Evolutionary conservation across 495 filamentous ascomycete species (phyloP), one percentile per base, ranked within the genome.

Genomic region (Talaromyces trachyspermus): DNA sequence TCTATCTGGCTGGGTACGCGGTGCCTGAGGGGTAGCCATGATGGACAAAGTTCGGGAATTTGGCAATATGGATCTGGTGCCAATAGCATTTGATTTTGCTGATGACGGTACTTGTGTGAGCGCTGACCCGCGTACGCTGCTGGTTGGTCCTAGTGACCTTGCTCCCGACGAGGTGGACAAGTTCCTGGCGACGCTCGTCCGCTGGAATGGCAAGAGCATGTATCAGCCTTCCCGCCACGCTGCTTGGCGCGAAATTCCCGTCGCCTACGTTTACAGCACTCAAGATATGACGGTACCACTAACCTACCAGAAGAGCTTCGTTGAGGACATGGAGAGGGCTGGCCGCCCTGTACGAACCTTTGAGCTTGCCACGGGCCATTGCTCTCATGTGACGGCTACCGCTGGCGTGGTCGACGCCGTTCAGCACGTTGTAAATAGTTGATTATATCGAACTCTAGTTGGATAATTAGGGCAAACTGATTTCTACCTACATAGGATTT

Each of bases 1-100:
- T 72, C 20, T 71, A 69, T 48, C 55, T 70, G 20, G 51, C 54
- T n/a, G 66, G 56, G 0, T 69, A 65, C 30, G 59, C 68, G n/a
- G 43, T 64, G 5, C 46, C 43, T 20, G 53, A 54, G 0, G 58
- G 62, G 36, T 19, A 2, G 42, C 45, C 4, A 39, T 61, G 1
- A 51, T 45, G 20, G 56, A 54, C 20, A 53, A 60, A 6, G 45
- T 62, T 0, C 40, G 52, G 24, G 53, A 62, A 35, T 47, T 59
- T 2, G 49, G 54, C 23, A 38, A 56, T 32, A 49, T 52, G n/a
- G n/a, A 48, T 4, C 30, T 61, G 3, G 59, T 44, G 49, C 32
- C 42, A 8, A 45, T 59, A 36, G 55, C 47, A 35, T 40, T 66
- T 4, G 38, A 57, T 15, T 50, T 40, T 17, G 37, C 42, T 17